Evolutionary conservation across 1,284 basidiomycete species (phyloP).

Genomic region (Macrocystidia cucumis): DNA sequence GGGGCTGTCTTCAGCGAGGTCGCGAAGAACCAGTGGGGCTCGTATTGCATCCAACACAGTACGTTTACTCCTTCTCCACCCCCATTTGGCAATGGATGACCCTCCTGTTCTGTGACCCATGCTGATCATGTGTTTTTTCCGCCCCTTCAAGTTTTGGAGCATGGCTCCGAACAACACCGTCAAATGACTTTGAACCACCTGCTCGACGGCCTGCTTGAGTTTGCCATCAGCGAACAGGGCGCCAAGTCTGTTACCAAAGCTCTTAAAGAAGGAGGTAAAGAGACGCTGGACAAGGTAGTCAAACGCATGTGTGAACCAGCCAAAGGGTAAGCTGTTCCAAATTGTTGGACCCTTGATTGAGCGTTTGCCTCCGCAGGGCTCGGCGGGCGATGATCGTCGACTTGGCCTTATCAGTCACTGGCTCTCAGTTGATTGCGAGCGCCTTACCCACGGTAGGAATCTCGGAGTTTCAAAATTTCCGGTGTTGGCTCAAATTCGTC

Average conservation of each 20-base stretch:
- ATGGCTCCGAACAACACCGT: constrained; percentile 66
- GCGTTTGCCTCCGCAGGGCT: constrained; percentile 32
- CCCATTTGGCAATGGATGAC: neutral
- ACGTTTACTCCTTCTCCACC: constrained; percentile 17
- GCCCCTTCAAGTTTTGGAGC: constrained; percentile 81
- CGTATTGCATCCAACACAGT: constrained; percentile 81
- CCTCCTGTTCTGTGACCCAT: too few species aligned
- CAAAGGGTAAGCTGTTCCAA: constrained; percentile 43
- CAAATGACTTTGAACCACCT: constrained; percentile 68
- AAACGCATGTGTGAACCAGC: constrained; percentile 77
- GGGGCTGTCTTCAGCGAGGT: constrained; percentile 61
- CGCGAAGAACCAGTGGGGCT: constrained; percentile 81
- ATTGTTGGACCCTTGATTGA: neutral
- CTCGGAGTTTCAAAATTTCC: constrained; percentile 2
- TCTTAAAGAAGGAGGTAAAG: constrained; percentile 72
- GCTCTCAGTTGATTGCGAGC: constrained; percentile 75
- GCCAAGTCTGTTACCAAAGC: constrained; percentile 79
- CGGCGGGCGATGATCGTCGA: constrained; percentile 79
- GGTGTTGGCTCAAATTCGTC: neutral
- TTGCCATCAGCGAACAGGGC: constrained; percentile 73
- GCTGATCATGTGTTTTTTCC: constrained; percentile 5
- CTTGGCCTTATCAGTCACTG: constrained; percentile 71
- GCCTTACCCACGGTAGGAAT: constrained; percentile 60
- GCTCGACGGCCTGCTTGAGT: constrained; percentile 63
- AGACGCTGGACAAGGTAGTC: constrained; percentile 62